Conservation (phyloP, 2,329 filamentous ascomycete genomes). For the Calonectria montana region DNA sequence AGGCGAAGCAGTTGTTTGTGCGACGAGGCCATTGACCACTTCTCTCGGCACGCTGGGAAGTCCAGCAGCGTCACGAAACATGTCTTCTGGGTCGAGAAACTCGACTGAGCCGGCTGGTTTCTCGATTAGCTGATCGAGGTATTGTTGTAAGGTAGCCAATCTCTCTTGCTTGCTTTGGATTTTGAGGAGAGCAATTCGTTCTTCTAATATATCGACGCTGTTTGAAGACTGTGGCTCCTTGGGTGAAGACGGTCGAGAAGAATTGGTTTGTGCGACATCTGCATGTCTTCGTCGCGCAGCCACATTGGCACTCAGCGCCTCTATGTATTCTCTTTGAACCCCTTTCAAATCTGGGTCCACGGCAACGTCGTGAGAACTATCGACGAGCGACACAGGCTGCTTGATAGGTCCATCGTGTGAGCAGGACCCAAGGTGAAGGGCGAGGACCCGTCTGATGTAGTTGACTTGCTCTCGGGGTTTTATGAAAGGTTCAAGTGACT, state of each 20-base stretch:
- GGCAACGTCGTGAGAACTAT: constrained; percentile 50
- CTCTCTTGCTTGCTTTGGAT: constrained; percentile 64
- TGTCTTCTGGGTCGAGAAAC: constrained; percentile 61
- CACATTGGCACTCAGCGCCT: constrained; percentile 63
- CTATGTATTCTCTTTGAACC: constrained; percentile 65
- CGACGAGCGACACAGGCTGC: constrained; percentile 62
- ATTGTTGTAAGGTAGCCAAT: constrained; percentile 61
- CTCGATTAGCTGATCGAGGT: constrained; percentile 61
- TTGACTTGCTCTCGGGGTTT: constrained; percentile 68
- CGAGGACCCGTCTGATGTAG: constrained; percentile 66
- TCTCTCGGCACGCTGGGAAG: constrained; percentile 65
- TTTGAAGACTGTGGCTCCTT: constrained; percentile 24
- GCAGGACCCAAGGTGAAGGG: constrained; percentile 63
- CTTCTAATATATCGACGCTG: constrained; percentile 52
- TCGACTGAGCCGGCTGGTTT: constrained; percentile 63
- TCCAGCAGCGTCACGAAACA: constrained; percentile 57
- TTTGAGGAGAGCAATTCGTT: constrained; percentile 63
- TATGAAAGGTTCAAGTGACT: constrained; percentile 62
- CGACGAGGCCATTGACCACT: constrained; percentile 61
- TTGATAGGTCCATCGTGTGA: constrained; percentile 55
- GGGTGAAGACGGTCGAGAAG: constrained; percentile 33
- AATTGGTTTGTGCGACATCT: constrained; percentile 44
- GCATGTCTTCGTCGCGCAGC: constrained; percentile 63
- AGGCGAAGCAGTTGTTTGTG: constrained; percentile 52
- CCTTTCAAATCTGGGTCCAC: constrained; percentile 55